These are phyloP conservation scores for Metrosideros polymorpha DNA, from an alignment of 441 rosid species.

Conservation along the genomic window DNA sequence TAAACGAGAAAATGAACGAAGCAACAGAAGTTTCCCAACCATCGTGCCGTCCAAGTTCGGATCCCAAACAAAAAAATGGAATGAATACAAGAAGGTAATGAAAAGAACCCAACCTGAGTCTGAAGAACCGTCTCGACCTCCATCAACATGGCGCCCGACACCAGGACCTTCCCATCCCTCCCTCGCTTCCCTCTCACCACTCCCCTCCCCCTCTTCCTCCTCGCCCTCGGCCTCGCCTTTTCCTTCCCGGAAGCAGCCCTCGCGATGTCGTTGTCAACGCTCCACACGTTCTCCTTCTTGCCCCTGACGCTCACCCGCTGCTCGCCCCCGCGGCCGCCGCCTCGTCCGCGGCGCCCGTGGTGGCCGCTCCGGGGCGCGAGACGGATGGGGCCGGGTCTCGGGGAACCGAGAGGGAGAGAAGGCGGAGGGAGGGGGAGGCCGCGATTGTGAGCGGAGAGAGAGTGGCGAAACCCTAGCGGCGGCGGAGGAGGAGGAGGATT, in stretches of 20 bases:
- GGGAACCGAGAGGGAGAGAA: neutral
- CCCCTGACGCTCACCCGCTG: conserved; percentile 34
- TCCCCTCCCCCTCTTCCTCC: conserved; percentile 23
- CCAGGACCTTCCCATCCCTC: conserved; percentile 26
- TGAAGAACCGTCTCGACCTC: conserved; percentile 82
- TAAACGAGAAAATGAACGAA: neutral
- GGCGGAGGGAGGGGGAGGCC: neutral
- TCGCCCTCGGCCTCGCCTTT: conserved; percentile 20
- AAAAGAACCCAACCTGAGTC: conserved; percentile 42
- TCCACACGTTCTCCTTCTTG: conserved; percentile 63
- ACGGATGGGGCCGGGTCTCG: neutral
- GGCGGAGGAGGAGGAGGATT: conserved; percentile 2
- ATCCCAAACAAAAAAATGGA: neutral
- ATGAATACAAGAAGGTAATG: neutral
- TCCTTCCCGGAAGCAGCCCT: conserved; percentile 12
- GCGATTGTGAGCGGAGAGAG: conserved; percentile 1
- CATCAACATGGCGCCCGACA: conserved; percentile 61
- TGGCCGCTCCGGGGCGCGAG: neutral
- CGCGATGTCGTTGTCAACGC: conserved; percentile 59
- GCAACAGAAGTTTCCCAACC: neutral
- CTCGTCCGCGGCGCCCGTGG: neutral
- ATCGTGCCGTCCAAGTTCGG: neutral
- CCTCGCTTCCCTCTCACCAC: conserved; percentile 26
- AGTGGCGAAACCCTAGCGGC: conserved; percentile 6
- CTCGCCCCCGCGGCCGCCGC: conserved; percentile 18